Evolutionary conservation across 2,329 filamentous ascomycete genomes (phyloP), one percentile per base, ranked within the genome.

Genomic region (Cercospora sp.): DNA sequence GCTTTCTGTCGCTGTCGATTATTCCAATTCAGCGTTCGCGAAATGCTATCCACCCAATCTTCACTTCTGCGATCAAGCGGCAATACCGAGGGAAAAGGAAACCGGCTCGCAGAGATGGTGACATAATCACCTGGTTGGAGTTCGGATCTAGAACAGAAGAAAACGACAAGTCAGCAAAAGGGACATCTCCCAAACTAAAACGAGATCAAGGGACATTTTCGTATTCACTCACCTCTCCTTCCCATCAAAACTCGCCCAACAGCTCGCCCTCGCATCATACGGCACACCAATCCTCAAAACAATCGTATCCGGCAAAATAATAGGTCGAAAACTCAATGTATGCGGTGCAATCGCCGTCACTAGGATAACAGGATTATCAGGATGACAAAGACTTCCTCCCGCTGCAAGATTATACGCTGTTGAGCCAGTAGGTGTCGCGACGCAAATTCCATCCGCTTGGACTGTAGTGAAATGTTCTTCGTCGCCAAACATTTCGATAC

Each of bases 221-320:
- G 23, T 26, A n/a, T 26, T 26, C 33, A 20, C 79, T 73, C 74
- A 86, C 81, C 93, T 88, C 83, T 97, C 93, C 69, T 93, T 87
- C 1, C 95, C 95, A 79, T 99, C 95, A 78, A 99, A 99, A 79
- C 93, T 96, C n/a, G 94, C 95, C 94, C 95, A 99, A 48, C 91
- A 94, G 73, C 89, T 91, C 4, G 93, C 93, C 60, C 95, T 86
- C 8, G 94, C 92, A 79, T 96, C 90, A 78, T 97, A 98, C 0
- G 95, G 95, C n/a, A 98, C 94, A 10, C 94, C 95, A 18, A 97
- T 86, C 42, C 95, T 89, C 68, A 99, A 84, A 1, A 98, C 94
- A 70, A 98, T 96, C 0, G 94, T 97, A 80, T 99, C 95, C 0
- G 95, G 95, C 2, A 98, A 85, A 75, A 98, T 95, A 75, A 98